Base-by-base conservation (phyloP, 345 rosid species). In the Gossypium raimondii region DNA sequence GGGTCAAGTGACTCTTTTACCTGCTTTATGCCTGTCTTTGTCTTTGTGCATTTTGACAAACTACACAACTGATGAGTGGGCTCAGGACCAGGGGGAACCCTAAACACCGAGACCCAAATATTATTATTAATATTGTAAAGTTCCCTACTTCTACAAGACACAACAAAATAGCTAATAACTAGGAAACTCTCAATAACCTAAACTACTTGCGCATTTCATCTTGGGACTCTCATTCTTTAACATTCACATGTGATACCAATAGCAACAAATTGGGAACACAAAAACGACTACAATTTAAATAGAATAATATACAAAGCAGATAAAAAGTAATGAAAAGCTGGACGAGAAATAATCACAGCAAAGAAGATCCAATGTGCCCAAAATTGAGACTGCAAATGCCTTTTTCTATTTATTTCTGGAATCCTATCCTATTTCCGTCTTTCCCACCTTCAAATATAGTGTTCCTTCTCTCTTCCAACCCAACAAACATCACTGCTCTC, bases 251-350 rank as follows among this genome's bases (percentile, higher is more conserved):
- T 82, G 85, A 78, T 63, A 56, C 18, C 67, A 55, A 14, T 47
- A 61, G 50, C 76, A 84, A 84, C 84, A 82, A 80, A 78, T 75
- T 55, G 81, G 78, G 79, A 67, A 77, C 43, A 50, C 53, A 70
- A 78, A 78, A 67, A 45, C 18, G 41, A 38, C 11, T 55, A 24
- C 70, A 76, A 75, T 74, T 66, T 45, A 57, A 55, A 22, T 8
- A 50, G 7, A 45, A 25, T 63, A 59, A 38, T 63, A 38, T 63
- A 51, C 47, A 74, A 62, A 74, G 20, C 1, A 59, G 51, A 44
- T 67, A 75, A 25, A 61, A 75, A 34, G 24, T 45, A 58, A 75
- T 24, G 24, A 48, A 72, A 34, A 70, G 53, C 14, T n/a, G 44
- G 75, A 45, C 45, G 50, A 55, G 44, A 60, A 38, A 74, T 18